These are phyloP conservation scores for Gardenia jasminoides DNA, from an alignment of 257 asterid genomes.

Conservation along the genomic window DNA sequence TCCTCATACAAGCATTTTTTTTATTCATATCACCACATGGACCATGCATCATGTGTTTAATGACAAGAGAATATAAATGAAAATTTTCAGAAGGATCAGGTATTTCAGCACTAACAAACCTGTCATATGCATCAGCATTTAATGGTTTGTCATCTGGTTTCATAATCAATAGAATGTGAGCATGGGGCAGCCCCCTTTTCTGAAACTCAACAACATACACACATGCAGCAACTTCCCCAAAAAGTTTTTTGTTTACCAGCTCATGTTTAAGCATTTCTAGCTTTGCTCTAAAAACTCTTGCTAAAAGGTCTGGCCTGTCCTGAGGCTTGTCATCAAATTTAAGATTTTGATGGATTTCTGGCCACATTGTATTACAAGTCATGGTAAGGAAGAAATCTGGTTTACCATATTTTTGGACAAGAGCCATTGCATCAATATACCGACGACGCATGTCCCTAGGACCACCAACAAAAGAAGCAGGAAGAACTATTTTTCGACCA, in stretches of 20 bases:
- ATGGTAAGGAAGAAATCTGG: too few species aligned
- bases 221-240: background rate
- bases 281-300: background rate
- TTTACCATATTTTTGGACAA: too few species aligned
- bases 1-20: too few species aligned
- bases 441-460: too few species aligned
- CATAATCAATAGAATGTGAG: background rate
- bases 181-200: background rate
- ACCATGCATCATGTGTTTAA: conserved; percentile 14
- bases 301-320: background rate
- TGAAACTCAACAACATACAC: background rate
- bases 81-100: background rate
- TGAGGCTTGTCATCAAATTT: background rate
- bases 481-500: too few species aligned
- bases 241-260: background rate
- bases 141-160: background rate
- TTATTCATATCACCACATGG: conserved; percentile 7
- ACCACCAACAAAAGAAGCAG: too few species aligned
- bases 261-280: background rate
- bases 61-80: background rate
- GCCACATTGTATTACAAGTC: background rate
- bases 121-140: background rate
- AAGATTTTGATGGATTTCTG: background rate
- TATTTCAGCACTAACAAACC: background rate
- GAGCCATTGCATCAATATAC: too few species aligned